Conservation (phyloP, 441 rosid genomes). For the Euphorbia schlechtendalii region DNA sequence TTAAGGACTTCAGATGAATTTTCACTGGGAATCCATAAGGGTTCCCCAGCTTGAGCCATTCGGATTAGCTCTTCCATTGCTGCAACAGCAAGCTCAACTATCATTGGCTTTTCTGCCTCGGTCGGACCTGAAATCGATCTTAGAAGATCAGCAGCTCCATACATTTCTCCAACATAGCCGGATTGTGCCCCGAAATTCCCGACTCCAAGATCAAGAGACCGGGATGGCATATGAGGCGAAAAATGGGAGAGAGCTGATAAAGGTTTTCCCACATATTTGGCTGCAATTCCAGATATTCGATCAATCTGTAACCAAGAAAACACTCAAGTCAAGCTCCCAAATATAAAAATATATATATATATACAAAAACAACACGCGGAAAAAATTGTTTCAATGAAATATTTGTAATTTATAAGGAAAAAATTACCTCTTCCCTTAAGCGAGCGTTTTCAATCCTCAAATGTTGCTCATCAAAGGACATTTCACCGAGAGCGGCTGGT, state of each 20-base stretch:
- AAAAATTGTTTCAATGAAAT: neutral
- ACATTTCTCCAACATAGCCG: slow-evolving; percentile 68
- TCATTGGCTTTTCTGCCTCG: slow-evolving; percentile 87
- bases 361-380: neutral
- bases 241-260: slow-evolving; percentile 42
- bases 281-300: slow-evolving; percentile 83
- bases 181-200: slow-evolving; percentile 57
- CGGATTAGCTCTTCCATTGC: slow-evolving; percentile 94
- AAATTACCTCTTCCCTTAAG: slow-evolving; percentile 74
- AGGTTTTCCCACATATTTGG: slow-evolving; percentile 90
- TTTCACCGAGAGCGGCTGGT: slow-evolving; percentile 85
- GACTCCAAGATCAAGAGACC: slow-evolving; percentile 63
- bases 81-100: slow-evolving; percentile 88
- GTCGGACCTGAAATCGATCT: slow-evolving; percentile 56
- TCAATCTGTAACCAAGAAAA: slow-evolving; percentile 51
- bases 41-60: slow-evolving; percentile 78
- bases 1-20: slow-evolving; percentile 40
- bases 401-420: neutral
- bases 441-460: slow-evolving; percentile 85
- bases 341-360: too few relatives aligned
- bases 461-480: slow-evolving; percentile 97
- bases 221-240: slow-evolving; percentile 43
- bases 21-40: slow-evolving; percentile 62
- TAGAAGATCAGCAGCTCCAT: slow-evolving; percentile 49
- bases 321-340: too few relatives aligned